Evolutionary conservation across 2,329 filamentous ascomycete genomes (phyloP).

Genomic region (Decorospora gaudefroyi): DNA sequence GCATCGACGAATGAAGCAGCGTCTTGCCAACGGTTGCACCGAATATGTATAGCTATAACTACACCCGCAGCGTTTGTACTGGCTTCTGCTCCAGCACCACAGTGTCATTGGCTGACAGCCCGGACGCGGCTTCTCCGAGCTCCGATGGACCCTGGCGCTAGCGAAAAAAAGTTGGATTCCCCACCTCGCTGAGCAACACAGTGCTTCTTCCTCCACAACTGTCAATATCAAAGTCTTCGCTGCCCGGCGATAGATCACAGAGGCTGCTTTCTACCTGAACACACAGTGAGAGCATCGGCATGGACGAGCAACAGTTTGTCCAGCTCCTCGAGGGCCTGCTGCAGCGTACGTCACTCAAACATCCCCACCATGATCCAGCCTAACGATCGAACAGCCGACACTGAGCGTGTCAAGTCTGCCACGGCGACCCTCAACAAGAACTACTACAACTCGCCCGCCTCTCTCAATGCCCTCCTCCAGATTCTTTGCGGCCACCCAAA

Average conservation of each 20-base stretch:
- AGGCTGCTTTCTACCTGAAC: conserved; percentile 29
- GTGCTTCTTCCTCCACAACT: conserved; percentile 20
- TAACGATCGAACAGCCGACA: conserved; percentile 70
- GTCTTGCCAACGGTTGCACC: too few relatives aligned
- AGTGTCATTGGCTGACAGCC: conserved; percentile 13
- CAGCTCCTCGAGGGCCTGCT: conserved; percentile 85
- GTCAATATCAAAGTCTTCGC: conserved; percentile 28
- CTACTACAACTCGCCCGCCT: conserved; percentile 85
- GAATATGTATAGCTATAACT: neutral
- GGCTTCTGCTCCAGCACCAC: conserved; percentile 3
- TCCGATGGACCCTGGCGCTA: conserved; percentile 19
- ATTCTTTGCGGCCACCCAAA: conserved; percentile 78
- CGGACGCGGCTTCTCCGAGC: conserved; percentile 9
- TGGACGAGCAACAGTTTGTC: conserved; percentile 84
- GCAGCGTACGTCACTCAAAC: conserved; percentile 67
- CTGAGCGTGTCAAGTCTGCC: conserved; percentile 73
- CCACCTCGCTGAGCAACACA: conserved; percentile 25
- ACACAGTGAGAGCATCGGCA: conserved; percentile 48
- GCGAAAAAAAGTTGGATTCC: conserved; percentile 20
- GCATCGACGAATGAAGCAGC: too few relatives aligned
- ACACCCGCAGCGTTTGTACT: conserved; percentile 1
- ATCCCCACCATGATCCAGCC: conserved; percentile 16
- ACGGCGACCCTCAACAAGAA: conserved; percentile 89
- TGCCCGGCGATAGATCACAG: conserved; percentile 26
- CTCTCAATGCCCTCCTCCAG: conserved; percentile 83